Conservation (phyloP, 2,329 filamentous ascomycete genomes). For the Fusarium sp. region DNA sequence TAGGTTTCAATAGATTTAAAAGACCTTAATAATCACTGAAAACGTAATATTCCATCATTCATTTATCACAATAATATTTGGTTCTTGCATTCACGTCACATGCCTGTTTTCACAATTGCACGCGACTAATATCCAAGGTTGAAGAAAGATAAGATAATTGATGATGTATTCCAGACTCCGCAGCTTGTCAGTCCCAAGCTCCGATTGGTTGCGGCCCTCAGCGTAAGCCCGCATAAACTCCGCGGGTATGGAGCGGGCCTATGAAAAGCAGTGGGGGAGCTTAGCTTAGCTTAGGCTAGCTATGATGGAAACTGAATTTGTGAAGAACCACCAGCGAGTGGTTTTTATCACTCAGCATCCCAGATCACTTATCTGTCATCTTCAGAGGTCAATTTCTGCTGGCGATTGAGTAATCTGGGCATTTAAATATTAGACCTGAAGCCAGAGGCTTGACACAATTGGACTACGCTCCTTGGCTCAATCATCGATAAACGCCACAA, state of each 20-base stretch:
- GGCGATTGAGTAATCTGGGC: background rate
- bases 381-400: background rate
- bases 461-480: background rate
- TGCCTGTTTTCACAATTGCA: background rate
- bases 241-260: constrained; percentile 19
- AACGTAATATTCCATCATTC: too few species aligned
- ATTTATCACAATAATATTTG: too few species aligned
- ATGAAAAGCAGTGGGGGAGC: constrained; percentile 19
- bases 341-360: constrained; percentile 22
- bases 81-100: too few species aligned
- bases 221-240: constrained; percentile 43
- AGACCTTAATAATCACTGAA: too few species aligned
- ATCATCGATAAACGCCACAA: constrained; percentile 36
- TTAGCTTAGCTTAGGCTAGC: constrained; percentile 34
- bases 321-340: constrained; percentile 25
- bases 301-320: constrained; percentile 17
- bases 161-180: constrained; percentile 16
- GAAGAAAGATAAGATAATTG: background rate
- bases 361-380: background rate
- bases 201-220: constrained; percentile 29
- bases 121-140: constrained; percentile 3
- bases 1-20: too few species aligned
- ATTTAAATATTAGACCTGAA: background rate
- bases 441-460: background rate
- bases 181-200: constrained; percentile 23